These are phyloP conservation scores for Alternaria consortialis DNA, from an alignment of 2,329 filamentous ascomycete species.

Conservation along the genomic window DNA sequence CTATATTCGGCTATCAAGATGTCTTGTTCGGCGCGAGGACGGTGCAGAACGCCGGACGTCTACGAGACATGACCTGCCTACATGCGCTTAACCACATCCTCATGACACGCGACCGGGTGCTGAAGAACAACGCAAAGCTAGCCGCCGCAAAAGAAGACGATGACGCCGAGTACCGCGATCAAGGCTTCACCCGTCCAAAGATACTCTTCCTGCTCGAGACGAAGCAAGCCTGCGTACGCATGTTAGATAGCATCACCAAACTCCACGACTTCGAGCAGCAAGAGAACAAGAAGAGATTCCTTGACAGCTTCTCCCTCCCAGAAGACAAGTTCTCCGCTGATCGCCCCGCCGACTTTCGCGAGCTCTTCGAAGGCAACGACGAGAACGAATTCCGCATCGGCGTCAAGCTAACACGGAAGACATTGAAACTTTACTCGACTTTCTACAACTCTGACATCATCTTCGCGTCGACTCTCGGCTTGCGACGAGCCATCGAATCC, in stretches of 20 bases:
- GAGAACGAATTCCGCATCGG: slow-evolving; percentile 97
- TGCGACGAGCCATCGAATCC: slow-evolving; percentile 89
- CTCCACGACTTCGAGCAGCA: slow-evolving; percentile 87
- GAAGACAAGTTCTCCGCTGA: slow-evolving; percentile 74
- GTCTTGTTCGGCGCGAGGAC: slow-evolving; percentile 78
- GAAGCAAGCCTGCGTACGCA: slow-evolving; percentile 81
- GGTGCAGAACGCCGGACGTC: slow-evolving; percentile 69
- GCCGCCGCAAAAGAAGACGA: slow-evolving; percentile 70
- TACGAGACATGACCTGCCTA: slow-evolving; percentile 78
- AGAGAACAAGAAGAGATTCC: slow-evolving; percentile 92
- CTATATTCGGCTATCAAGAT: slow-evolving; percentile 85
- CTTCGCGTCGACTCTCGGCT: slow-evolving; percentile 85
- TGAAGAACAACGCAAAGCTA: slow-evolving; percentile 89
- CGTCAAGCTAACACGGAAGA: slow-evolving; percentile 97
- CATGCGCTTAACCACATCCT: slow-evolving; percentile 92
- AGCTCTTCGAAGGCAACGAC: slow-evolving; percentile 92
- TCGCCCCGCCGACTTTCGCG: slow-evolving; percentile 85
- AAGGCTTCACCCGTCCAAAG: slow-evolving; percentile 95
- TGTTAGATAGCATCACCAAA: slow-evolving; percentile 78
- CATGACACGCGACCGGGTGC: slow-evolving; percentile 88
- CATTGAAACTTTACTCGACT: slow-evolving; percentile 90
- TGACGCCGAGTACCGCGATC: slow-evolving; percentile 80
- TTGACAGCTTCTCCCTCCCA: slow-evolving; percentile 79
- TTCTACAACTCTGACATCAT: slow-evolving; percentile 98
- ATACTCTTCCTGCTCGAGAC: slow-evolving; percentile 91